Base-by-base conservation (phyloP, 2,329 filamentous ascomycete genomes). In the Fusarium protoensiforme region DNA sequence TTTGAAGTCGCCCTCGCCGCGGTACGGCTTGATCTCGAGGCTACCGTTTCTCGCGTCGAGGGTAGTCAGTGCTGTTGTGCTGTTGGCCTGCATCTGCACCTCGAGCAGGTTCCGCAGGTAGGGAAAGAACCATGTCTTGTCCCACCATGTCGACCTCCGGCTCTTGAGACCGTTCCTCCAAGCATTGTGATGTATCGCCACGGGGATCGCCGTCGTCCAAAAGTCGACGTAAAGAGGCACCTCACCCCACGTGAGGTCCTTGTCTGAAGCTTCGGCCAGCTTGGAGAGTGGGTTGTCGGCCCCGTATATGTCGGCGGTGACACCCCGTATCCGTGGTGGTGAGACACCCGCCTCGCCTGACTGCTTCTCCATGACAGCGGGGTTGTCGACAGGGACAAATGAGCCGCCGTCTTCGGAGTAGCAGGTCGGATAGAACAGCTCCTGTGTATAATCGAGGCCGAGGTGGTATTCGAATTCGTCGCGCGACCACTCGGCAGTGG, bases 361-460 rank as follows among this genome's bases (percentile, higher is more conserved):
- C 7, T 74, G 54, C 43, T 54, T 59, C 27, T 69, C 64, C 10
- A 80, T 64, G 5, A 67, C 64, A 5, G 61, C 29, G 3, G 35
- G 22, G 18, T 80, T 65, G 5, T 71, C 61, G 4, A 78, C 51
- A 3, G 67, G 36, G 14, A 80, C 64, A 33, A 80, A 79, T 22
- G 72, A 71, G 16, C 78, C 77, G 46, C 78, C 75, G 1, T 68
- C 60, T 33, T 80, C 78, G 10, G 76, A 77, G 56, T 79, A 78
- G 20, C 78, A 77, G 6, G 78, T 80, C 7, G 78, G 77, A 13
- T 75, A 75, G 63, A 79, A 80, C 1, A 80, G 73, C 43, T 80
- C 77, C 56, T 80, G 78, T 10, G 68, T 35, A 31, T 80, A 80
- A 46, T 80, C 78, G 33, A 80, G 62, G 5, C 78, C 78, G 20